Base-by-base conservation (phyloP, 2,329 filamentous ascomycete genomes). In the Penicillium nordicum region DNA sequence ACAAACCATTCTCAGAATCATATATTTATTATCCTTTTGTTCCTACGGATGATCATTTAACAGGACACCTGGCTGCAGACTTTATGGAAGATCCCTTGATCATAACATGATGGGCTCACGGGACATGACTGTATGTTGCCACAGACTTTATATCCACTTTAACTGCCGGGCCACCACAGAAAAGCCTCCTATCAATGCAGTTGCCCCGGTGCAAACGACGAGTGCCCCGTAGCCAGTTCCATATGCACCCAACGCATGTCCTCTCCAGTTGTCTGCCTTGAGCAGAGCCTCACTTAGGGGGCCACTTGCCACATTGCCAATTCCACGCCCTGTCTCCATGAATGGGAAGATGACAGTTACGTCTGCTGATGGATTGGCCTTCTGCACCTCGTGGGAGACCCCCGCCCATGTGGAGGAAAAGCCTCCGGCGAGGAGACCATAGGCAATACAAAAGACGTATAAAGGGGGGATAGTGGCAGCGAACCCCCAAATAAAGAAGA, bases 341-440 rank as follows among this genome's bases (percentile, higher is more conserved):
- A 65, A 66, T 10, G 63, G 61, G 34, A 65, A 66, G 3, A 66
- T 65, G 8, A 66, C 63, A 9, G 59, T 60, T 3, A 48, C 45
- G 34, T 65, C 63, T 4, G 63, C 46, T 7, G n/a, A 37, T 3
- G 63, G 59, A 14, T 61, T 65, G 1, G 59, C 55, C 4, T 44
- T 52, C 27, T 62, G 56, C 7, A 66, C 57, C 38, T 65, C 61
- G 11, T 59, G 46, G 2, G 63, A 57, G 14, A 65, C 55, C 2
- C 63, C 61, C 2, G 63, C 57, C 63, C 63, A 66, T 25, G 63
- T 65, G 10, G 62, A 62, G 1, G 63, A 63, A 36, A 61, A 66
- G 0, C 61, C 62, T 10, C 63, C 63, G 0, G 63, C 63, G 1
- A 63, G 48, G 0, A 66, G 51, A 5, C 63, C 63, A 23, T 65